Evolutionary conservation across 768 basidiomycete genomes (phyloP).

Genomic region (Mycena rosella): DNA sequence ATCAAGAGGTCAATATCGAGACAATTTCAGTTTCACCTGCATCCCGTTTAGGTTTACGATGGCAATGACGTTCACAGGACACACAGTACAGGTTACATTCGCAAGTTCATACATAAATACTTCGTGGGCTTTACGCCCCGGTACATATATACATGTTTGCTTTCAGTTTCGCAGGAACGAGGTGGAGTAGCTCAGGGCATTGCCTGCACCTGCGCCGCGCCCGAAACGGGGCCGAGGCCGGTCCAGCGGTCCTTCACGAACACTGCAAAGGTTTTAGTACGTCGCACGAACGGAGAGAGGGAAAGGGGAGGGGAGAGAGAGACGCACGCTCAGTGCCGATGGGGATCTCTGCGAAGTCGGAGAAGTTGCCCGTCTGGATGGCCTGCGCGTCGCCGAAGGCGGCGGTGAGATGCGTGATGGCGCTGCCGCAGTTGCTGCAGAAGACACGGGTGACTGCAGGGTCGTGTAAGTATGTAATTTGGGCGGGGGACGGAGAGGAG

Average conservation of each 20-base stretch:
- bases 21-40: too few relatives aligned
- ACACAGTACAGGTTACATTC: too few relatives aligned
- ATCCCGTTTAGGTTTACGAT: too few relatives aligned
- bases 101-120: too few relatives aligned
- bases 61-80: too few relatives aligned
- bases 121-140: too few relatives aligned
- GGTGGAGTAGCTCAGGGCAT: constrained; percentile 37
- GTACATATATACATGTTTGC: too few relatives aligned
- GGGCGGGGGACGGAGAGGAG: background rate
- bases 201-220: constrained; percentile 44
- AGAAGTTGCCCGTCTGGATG: constrained; percentile 55
- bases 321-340: constrained; percentile 48
- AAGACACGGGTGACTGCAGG: constrained; percentile 51
- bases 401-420: constrained; percentile 50
- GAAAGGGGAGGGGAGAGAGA: constrained; percentile 2
- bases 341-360: constrained; percentile 46
- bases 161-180: too few relatives aligned
- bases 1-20: too few relatives aligned
- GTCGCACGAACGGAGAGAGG: background rate
- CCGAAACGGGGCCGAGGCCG: constrained; percentile 39
- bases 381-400: constrained; percentile 52
- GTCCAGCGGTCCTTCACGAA: constrained; percentile 53
- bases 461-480: background rate
- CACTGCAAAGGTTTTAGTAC: constrained; percentile 35
- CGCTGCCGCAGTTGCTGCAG: constrained; percentile 53